Percentiles rank a stretch among this genome's conserved stretches.
phyloP scores from a whole-genome alignment of 306 rosid species.

The Cucurbita argyrosperma region DNA sequence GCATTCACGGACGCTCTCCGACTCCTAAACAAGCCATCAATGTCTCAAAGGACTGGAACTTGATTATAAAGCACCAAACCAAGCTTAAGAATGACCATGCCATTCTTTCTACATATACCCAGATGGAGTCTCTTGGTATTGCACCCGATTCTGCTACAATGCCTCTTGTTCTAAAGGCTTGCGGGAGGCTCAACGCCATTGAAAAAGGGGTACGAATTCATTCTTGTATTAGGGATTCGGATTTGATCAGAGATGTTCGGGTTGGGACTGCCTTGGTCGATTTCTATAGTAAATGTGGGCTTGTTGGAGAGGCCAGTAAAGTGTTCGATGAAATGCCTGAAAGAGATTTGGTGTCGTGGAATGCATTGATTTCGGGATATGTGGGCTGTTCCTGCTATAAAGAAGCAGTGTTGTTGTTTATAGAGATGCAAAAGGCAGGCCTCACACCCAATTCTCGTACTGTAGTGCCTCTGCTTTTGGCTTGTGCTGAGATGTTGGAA shows the following conservation, averaged over 20 bases:
- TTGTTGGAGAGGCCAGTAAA: slow-evolving; percentile 16
- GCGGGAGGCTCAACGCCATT: slow-evolving; percentile 15
- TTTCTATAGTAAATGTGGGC: slow-evolving; percentile 26
- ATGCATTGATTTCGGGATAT: slow-evolving; percentile 28
- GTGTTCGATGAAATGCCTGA: slow-evolving; percentile 28
- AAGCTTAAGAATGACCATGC: slow-evolving; percentile 29
- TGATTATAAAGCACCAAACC: slow-evolving; percentile 22
- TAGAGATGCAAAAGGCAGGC: slow-evolving; percentile 23
- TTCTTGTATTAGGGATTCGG: slow-evolving; percentile 8
- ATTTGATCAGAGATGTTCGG: slow-evolving; percentile 15
- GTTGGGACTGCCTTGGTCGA: slow-evolving; percentile 35
- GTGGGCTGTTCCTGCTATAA: slow-evolving; percentile 17
- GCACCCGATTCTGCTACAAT: slow-evolving; percentile 16
- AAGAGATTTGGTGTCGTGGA: slow-evolving; percentile 33
- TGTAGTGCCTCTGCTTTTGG: slow-evolving; percentile 28
- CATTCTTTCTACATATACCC: slow-evolving; percentile 27
- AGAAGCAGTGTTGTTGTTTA: slow-evolving; percentile 18
- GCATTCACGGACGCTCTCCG: slow-evolving; percentile 7
- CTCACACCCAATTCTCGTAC: slow-evolving; percentile 23
- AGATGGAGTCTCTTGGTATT: slow-evolving; percentile 25
- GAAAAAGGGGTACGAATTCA: slow-evolving; percentile 26
- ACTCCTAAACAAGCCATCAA: not conserved
- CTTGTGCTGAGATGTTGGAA: slow-evolving; percentile 17
- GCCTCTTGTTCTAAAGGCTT: slow-evolving; percentile 37
- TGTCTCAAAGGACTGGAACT: slow-evolving; percentile 21